These are phyloP conservation scores for Alternaria infectoria DNA, from an alignment of 2,329 filamentous ascomycete genomes.

Conservation along the genomic window DNA sequence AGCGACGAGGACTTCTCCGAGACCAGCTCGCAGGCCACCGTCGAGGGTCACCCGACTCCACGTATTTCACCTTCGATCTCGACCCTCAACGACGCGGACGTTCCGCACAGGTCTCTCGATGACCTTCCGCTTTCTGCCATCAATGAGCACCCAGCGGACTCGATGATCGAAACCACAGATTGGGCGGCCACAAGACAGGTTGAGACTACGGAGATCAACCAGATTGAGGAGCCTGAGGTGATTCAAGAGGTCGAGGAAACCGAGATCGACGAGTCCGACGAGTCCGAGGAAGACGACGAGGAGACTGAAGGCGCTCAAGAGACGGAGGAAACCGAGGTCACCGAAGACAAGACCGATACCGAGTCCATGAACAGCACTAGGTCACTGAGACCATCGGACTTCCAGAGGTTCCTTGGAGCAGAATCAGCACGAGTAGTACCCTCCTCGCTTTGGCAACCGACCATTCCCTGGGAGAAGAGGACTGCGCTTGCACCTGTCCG, in stretches of 20 bases:
- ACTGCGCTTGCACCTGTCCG: background rate
- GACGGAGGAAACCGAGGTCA: background rate
- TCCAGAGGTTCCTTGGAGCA: background rate
- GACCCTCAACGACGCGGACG: background rate
- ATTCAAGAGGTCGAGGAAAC: background rate
- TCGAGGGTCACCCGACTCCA: background rate
- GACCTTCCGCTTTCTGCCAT: background rate
- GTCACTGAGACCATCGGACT: background rate
- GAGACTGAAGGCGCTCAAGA: background rate
- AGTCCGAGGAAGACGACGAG: background rate
- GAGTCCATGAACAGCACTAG: fast-evolving
- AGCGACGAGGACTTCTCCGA: background rate
- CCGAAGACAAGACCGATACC: background rate
- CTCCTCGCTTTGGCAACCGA: background rate
- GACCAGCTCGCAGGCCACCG: background rate
- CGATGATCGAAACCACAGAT: background rate
- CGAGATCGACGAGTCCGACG: background rate
- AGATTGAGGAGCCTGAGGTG: background rate
- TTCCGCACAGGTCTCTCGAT: background rate
- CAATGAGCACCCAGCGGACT: background rate
- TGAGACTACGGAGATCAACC: background rate
- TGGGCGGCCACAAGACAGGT: background rate
- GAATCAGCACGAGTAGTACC: background rate
- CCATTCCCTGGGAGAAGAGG: background rate
- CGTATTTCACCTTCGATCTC: background rate